Percentiles rank a stretch among this genome's conserved stretches.
These are phyloP conservation scores for Inga leiocalycina DNA, from an alignment of 306 rosid genomes.

Conservation along the genomic window DNA sequence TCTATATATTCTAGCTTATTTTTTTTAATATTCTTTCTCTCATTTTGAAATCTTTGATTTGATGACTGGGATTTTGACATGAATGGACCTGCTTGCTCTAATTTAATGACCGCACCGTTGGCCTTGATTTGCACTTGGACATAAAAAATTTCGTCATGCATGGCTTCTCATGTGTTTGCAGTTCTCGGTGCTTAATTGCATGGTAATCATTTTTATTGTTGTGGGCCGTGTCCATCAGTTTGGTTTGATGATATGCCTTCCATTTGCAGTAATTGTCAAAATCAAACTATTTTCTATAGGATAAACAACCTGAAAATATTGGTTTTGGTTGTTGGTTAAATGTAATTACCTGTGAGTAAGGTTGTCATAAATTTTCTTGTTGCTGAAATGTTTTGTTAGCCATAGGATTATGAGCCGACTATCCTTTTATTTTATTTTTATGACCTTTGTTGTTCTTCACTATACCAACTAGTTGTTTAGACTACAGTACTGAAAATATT, in stretches of 20 bases:
- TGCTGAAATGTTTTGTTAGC: background rate
- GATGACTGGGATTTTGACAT: background rate
- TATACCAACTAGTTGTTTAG: background rate
- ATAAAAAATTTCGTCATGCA: background rate
- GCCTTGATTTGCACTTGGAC: conserved; percentile 18
- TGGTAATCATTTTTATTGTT: conserved; percentile 2
- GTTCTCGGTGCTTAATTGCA: background rate
- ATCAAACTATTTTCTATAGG: background rate
- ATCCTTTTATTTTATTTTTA: too few species aligned
- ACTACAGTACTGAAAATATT: background rate
- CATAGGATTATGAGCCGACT: too few species aligned
- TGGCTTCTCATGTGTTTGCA: background rate
- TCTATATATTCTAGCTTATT: background rate
- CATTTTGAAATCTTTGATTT: background rate
- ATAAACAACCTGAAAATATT: background rate
- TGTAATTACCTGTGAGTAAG: conserved; percentile 9
- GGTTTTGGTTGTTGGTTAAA: background rate
- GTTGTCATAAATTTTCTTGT: background rate
- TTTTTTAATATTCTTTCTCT: background rate
- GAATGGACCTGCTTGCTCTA: conserved; percentile 8
- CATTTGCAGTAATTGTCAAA: conserved; percentile 4
- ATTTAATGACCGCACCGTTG: conserved; percentile 14
- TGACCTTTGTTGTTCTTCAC: background rate
- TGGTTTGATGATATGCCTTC: background rate
- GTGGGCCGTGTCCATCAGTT: conserved; percentile 17